Evolutionary conservation across 2,329 filamentous ascomycete genomes (phyloP), one percentile per base, ranked within the genome.

Genomic region (Exserohilum rostratum): DNA sequence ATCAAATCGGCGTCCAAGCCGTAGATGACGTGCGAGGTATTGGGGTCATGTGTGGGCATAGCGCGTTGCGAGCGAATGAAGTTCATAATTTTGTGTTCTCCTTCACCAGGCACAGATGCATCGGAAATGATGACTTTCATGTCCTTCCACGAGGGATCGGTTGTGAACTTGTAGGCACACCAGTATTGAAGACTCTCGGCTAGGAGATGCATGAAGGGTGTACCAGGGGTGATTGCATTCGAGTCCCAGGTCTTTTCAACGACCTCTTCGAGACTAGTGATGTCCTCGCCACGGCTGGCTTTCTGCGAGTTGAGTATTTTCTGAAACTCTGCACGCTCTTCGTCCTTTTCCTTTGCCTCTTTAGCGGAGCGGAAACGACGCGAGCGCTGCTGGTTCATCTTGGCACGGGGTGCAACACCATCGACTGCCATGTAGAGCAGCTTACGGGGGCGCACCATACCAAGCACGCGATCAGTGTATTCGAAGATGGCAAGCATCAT

Each of bases 401-500:
- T 99, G 55, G 96, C 96, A 75, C 95, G 90, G 42, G 95, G 96
- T 4, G 95, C 95, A 61, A 99, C 95, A 73, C 95, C 95, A 78
- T 99, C 95, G 74, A 99, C 93, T 69, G 95, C 95, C 71, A 99
- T 97, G 90, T 98, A 95, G 51, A 99, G 84, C 44, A 99, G 80
- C 79, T 97, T 98, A 66, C 95, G 87, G 9, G 95, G 95, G 57
- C 95, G 90, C 62, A 96, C 93, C 93, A 99, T 99, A 75, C 96
- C 97, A 64, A 99, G 91, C 20, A 99, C 93, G 56, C 95, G 89
- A 73, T 99, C 93, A n/a, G 95, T 99, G 77, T 99, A 99, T 72
- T 89, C 91, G 82, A 99, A 99, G 58, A 99, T 88, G 72, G 96
- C 96, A 67, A 97, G 76, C 95, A 99, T 99, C 95, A 99, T 99